A percentile compares a stretch with the other conserved stretches of the same genome.
Conservation (phyloP, 768 basidiomycete species). For the Calocera viscosa region DNA sequence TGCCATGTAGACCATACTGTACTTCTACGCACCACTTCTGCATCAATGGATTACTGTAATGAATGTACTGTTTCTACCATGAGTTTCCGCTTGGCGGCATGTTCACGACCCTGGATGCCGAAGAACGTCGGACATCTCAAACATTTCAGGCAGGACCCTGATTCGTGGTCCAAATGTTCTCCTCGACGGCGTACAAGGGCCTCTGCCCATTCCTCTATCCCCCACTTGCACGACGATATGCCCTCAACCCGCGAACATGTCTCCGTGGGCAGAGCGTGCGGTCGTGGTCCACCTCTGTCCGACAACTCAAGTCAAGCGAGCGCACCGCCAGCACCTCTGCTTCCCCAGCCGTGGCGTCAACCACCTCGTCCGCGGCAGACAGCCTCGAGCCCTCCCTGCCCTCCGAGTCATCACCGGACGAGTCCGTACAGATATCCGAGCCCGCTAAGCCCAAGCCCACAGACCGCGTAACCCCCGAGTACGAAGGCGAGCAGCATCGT, state of each 20-base stretch:
- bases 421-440: too few relatives aligned
- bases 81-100: too few relatives aligned
- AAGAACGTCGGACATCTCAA: too few relatives aligned
- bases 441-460: background rate
- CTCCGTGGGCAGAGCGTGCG: background rate
- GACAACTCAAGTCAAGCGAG: background rate
- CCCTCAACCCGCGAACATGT: background rate
- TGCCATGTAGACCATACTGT: background rate
- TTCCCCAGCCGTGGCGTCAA: background rate
- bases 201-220: background rate
- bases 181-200: background rate
- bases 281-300: background rate
- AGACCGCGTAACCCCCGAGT: background rate
- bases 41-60: background rate
- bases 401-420: background rate
- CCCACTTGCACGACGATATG: background rate
- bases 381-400: background rate
- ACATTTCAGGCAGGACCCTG: background rate
- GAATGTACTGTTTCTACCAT: background rate
- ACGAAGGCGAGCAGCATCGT: background rate
- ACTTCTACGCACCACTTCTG: background rate
- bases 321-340: background rate
- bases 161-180: background rate
- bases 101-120: too few relatives aligned
- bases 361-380: background rate